Evolutionary conservation across 345 rosid species (phyloP).

Genomic region (Pistacia atlantica): DNA sequence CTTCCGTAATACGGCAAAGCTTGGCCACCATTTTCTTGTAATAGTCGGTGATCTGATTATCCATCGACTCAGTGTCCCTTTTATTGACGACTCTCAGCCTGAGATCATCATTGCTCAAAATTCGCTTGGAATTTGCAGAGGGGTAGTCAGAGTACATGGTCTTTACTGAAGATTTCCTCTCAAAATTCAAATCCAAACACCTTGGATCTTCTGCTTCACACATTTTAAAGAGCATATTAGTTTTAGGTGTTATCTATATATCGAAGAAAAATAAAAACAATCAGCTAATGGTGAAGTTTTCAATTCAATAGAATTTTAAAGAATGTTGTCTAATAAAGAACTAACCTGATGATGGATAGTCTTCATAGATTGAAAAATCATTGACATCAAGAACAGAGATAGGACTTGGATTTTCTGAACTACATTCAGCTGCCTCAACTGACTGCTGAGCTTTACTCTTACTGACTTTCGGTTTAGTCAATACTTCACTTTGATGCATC

Average conservation of each 20-base stretch:
- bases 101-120: background rate
- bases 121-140: background rate
- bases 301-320: too few relatives aligned
- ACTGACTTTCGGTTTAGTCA: conserved; percentile 25
- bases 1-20: conserved; percentile 45
- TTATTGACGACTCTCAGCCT: conserved; percentile 4
- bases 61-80: conserved; percentile 3
- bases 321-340: conserved; percentile 7
- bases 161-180: conserved; percentile 20
- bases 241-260: background rate
- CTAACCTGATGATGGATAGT: conserved; percentile 42
- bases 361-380: conserved; percentile 38
- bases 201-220: background rate
- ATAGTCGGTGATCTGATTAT: conserved; percentile 27
- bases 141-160: background rate
- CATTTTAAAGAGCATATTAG: background rate
- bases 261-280: background rate
- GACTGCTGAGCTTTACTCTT: conserved; percentile 20
- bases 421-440: conserved; percentile 21
- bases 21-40: conserved; percentile 38
- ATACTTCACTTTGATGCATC: conserved; percentile 33
- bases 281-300: too few relatives aligned
- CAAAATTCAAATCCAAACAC: conserved; percentile 14
- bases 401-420: conserved; percentile 49
- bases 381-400: conserved; percentile 57